These are phyloP conservation scores for Scheffersomyces amazonensis DNA, from an alignment of 805 yeast species.

Conservation along the genomic window DNA sequence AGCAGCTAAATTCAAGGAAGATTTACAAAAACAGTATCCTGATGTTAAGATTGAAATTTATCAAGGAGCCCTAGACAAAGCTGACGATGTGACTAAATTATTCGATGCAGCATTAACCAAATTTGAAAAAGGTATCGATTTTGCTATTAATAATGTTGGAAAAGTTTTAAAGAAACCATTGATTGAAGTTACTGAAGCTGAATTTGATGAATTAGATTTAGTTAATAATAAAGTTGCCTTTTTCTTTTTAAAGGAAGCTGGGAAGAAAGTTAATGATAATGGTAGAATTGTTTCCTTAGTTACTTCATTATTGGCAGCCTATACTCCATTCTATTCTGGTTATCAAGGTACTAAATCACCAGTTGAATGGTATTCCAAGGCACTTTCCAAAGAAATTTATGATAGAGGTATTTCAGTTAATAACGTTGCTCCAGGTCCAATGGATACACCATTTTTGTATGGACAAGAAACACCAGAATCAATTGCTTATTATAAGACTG, in stretches of 20 bases:
- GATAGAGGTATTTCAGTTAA: slow-evolving; percentile 47
- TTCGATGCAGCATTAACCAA: slow-evolving; percentile 43
- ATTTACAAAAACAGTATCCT: slow-evolving; percentile 26
- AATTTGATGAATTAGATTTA: slow-evolving; percentile 52
- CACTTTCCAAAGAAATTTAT: slow-evolving; percentile 54
- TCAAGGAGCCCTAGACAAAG: slow-evolving; percentile 43
- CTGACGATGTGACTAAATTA: slow-evolving; percentile 39
- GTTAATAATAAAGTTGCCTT: slow-evolving; percentile 61
- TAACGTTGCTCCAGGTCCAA: slow-evolving; percentile 64
- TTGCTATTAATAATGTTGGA: slow-evolving; percentile 69
- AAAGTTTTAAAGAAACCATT: slow-evolving; percentile 62
- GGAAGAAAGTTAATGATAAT: slow-evolving; percentile 44
- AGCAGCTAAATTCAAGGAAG: slow-evolving; percentile 35
- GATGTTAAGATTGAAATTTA: slow-evolving; percentile 40
- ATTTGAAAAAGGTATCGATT: slow-evolving; percentile 50
- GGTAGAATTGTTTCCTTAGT: slow-evolving; percentile 59
- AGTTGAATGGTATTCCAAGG: slow-evolving; percentile 51
- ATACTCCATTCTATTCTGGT: slow-evolving; percentile 48
- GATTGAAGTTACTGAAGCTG: slow-evolving; percentile 49
- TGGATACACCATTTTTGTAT: slow-evolving; percentile 65
- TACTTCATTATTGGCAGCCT: slow-evolving; percentile 66
- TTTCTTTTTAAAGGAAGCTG: slow-evolving; percentile 58
- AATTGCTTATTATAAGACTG: slow-evolving; percentile 54
- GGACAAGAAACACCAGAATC: slow-evolving; percentile 55
- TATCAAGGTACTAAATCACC: slow-evolving; percentile 60